Evolutionary conservation across 2,329 filamentous ascomycete genomes (phyloP).

Genomic region (Claviceps citrina): DNA sequence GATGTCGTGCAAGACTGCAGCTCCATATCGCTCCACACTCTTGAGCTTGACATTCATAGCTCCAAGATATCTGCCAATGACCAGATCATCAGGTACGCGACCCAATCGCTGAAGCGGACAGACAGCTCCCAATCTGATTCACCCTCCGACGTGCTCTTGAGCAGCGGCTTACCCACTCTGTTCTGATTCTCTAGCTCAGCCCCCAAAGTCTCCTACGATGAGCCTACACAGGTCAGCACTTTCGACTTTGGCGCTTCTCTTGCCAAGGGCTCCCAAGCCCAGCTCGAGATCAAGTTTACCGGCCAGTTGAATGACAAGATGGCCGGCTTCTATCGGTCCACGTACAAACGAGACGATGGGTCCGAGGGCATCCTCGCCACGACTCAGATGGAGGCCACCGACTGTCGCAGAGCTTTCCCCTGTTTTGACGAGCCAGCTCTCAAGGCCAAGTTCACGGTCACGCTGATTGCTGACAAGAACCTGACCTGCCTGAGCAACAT

Average conservation of each 20-base stretch:
- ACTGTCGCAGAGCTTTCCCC: slow-evolving; percentile 81
- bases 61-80: slow-evolving; percentile 31
- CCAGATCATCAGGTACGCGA: slow-evolving; percentile 27
- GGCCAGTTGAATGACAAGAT: slow-evolving; percentile 83
- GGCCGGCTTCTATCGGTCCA: slow-evolving; percentile 94
- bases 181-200: slow-evolving; percentile 6
- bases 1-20: slow-evolving; percentile 73
- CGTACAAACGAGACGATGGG: slow-evolving; percentile 72
- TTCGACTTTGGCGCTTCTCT: slow-evolving; percentile 63
- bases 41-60: slow-evolving; percentile 72
- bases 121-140: neutral
- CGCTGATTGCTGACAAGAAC: slow-evolving; percentile 76
- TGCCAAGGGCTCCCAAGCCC: slow-evolving; percentile 59
- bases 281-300: slow-evolving; percentile 45
- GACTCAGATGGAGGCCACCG: slow-evolving; percentile 92
- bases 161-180: neutral
- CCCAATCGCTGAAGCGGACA: neutral
- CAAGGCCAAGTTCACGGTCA: slow-evolving; percentile 86
- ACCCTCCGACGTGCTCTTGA: too few relatives aligned
- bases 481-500: slow-evolving; percentile 93
- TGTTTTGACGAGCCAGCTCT: slow-evolving; percentile 93
- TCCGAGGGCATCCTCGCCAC: slow-evolving; percentile 71
- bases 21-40: slow-evolving; percentile 73
- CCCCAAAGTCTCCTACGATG: slow-evolving; percentile 52
- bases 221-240: slow-evolving; percentile 66